Base-by-base conservation (phyloP, 495 filamentous ascomycete species). In the Neurospora sp. region DNA sequence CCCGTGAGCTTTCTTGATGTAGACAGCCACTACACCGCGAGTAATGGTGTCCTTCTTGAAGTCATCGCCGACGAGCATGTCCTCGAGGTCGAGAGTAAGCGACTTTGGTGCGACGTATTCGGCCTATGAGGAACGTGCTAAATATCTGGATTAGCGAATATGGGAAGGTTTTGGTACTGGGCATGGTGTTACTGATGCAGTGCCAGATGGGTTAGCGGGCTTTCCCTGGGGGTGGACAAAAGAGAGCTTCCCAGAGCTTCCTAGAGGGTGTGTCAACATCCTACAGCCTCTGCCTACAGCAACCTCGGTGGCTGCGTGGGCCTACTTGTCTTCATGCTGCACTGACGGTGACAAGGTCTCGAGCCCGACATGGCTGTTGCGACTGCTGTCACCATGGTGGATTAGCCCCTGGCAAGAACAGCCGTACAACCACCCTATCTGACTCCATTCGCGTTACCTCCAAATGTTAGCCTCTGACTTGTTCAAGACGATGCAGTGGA, bases 61-160 rank as follows among this genome's bases (percentile, higher is more conserved):
- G 74, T 93, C 91, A 69, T 92, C 90, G 31, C 91, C 91, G 2
- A 91, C 83, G 1, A 93, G 81, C 88, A 93, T 92, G 72, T 90
- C 89, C 77, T 91, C 90, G 31, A 93, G 80, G 76, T 92, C 88
- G 5, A 93, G 80, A 0, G 90, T 91, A 68, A 92, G 82, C 42
- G 88, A 90, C 79, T 92, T 91, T 1, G 91, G 91, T 3, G 91
- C 91, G 7, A 93, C 91, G 74, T 92, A 93, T 74, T 91, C 87
- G 2, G 88, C 86, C 65, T 35, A 18, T 4, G 12, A 61, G 27
- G 27, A 27, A 35, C 27, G 10, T 14, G 16, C 27, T 3, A 35
- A 18, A 6, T 6, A 61, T 1, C 35, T 5, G 2, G 4, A 35
- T 61, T 35, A 31, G 14, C 53, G 12, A 31, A 61, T 61, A 35